Evolutionary conservation across 2,329 filamentous ascomycete species (phyloP).

Genomic region (Ophiostoma quercus): DNA sequence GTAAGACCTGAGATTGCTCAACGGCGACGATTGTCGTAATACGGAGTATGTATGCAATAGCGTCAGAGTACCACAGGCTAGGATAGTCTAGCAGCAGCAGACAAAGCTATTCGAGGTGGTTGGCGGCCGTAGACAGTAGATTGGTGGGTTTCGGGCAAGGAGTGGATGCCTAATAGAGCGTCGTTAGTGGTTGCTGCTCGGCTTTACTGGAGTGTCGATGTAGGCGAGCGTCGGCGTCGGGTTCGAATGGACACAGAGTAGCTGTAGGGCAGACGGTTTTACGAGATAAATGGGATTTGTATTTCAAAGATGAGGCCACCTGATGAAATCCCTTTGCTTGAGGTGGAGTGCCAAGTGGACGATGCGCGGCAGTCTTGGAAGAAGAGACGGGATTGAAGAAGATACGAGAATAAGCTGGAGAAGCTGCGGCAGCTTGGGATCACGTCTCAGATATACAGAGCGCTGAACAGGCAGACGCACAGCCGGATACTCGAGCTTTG

Average conservation of each 20-base stretch:
- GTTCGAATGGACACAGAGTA: background rate
- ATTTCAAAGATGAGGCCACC: background rate
- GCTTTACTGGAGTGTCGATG: background rate
- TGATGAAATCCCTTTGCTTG: background rate
- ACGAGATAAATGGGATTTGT: background rate
- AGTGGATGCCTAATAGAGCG: constrained; percentile 19
- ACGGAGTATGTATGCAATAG: background rate
- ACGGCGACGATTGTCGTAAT: constrained; percentile 6
- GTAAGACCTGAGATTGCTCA: constrained; percentile 2
- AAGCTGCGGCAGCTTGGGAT: background rate
- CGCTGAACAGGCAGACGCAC: background rate
- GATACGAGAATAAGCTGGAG: background rate
- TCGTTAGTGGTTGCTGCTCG: constrained; percentile 1
- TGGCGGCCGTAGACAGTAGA: constrained; percentile 1
- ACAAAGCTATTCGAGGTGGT: background rate
- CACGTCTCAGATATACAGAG: background rate
- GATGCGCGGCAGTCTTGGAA: background rate
- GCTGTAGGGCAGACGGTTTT: background rate
- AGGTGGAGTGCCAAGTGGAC: background rate
- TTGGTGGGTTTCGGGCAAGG: constrained; percentile 15
- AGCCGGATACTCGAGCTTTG: background rate
- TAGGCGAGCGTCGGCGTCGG: background rate
- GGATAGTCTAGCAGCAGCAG: background rate
- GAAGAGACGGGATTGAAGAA: background rate
- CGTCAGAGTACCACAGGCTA: background rate